Percentiles rank a stretch among this genome's conserved stretches.
Evolutionary conservation across 345 rosid genomes (phyloP).

Genomic region (Syzygium aromaticum): DNA sequence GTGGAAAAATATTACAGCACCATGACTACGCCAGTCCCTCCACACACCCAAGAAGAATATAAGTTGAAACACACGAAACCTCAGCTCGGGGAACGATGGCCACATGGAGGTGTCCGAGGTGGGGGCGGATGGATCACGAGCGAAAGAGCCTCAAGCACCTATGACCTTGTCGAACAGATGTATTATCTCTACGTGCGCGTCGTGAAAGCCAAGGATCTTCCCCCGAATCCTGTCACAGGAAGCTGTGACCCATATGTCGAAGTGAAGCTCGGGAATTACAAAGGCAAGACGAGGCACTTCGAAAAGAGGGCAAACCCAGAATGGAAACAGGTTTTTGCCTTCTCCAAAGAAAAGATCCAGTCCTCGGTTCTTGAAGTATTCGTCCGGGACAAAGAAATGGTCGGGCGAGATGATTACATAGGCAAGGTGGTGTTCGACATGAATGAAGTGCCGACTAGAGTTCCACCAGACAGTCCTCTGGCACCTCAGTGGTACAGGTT

Average conservation of each 20-base stretch:
- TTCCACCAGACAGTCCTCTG: slow-evolving; percentile 92
- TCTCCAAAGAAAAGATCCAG: slow-evolving; percentile 77
- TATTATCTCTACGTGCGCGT: slow-evolving; percentile 74
- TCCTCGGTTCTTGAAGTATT: slow-evolving; percentile 67
- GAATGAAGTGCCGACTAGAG: slow-evolving; percentile 90
- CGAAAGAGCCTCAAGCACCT: slow-evolving; percentile 78
- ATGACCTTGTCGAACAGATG: slow-evolving; percentile 89
- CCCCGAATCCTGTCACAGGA: slow-evolving; percentile 52
- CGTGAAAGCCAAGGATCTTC: slow-evolving; percentile 82
- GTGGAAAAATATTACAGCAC: background rate
- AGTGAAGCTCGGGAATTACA: slow-evolving; percentile 82
- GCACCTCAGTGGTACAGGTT: slow-evolving; percentile 92
- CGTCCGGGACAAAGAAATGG: slow-evolving; percentile 72
- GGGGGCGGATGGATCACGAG: slow-evolving; percentile 82
- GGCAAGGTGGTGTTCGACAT: slow-evolving; percentile 82
- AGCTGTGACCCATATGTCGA: slow-evolving; percentile 76
- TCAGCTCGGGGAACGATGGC: slow-evolving; percentile 95
- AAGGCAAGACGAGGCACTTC: slow-evolving; percentile 68
- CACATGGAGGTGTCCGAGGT: slow-evolving; percentile 77
- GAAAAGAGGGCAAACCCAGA: slow-evolving; percentile 74
- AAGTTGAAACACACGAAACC: slow-evolving; percentile 83
- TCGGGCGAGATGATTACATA: slow-evolving; percentile 64
- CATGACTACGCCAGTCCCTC: slow-evolving; percentile 48
- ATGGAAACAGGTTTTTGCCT: slow-evolving; percentile 85
- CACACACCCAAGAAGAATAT: slow-evolving; percentile 59